Conservation (phyloP, 176 grass and related monocot species). For the Ampelocalamus luodianensis region DNA sequence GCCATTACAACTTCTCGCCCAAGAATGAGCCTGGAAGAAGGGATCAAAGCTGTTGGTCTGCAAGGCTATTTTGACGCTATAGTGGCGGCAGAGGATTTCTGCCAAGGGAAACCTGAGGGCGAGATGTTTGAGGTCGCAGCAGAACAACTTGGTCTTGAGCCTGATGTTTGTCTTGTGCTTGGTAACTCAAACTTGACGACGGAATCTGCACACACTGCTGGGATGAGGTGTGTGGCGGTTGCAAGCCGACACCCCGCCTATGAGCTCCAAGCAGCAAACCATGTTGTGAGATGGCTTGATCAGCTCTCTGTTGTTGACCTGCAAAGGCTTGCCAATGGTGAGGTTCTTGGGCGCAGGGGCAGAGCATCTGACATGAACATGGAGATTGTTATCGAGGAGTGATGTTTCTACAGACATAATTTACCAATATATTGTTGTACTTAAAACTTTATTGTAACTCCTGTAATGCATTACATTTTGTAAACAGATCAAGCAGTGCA, state of each 20-base stretch:
- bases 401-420: constrained; percentile 28
- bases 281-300: constrained; percentile 87
- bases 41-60: constrained; percentile 63
- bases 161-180: constrained; percentile 73
- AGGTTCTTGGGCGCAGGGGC: constrained; percentile 54
- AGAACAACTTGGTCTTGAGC: constrained; percentile 58
- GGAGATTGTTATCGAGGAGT: constrained; percentile 74
- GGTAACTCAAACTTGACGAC: constrained; percentile 63
- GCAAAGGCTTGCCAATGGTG: constrained; percentile 48
- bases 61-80: constrained; percentile 69
- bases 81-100: constrained; percentile 64
- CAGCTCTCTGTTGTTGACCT: constrained; percentile 72
- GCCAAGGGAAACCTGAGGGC: constrained; percentile 63
- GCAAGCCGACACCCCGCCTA: constrained; percentile 60
- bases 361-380: constrained; percentile 66
- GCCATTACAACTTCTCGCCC: constrained; percentile 52
- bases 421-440: constrained; percentile 1
- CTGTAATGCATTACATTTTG: constrained; percentile 46
- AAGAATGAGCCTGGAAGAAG: constrained; percentile 55
- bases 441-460: constrained; percentile 33
- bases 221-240: constrained; percentile 83
- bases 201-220: constrained; percentile 58
- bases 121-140: constrained; percentile 75
- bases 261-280: constrained; percentile 69
- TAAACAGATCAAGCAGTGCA: constrained; percentile 30